These are phyloP conservation scores for Penicillium simplicissimum DNA, from an alignment of 495 filamentous ascomycete genomes.

Conservation along the genomic window DNA sequence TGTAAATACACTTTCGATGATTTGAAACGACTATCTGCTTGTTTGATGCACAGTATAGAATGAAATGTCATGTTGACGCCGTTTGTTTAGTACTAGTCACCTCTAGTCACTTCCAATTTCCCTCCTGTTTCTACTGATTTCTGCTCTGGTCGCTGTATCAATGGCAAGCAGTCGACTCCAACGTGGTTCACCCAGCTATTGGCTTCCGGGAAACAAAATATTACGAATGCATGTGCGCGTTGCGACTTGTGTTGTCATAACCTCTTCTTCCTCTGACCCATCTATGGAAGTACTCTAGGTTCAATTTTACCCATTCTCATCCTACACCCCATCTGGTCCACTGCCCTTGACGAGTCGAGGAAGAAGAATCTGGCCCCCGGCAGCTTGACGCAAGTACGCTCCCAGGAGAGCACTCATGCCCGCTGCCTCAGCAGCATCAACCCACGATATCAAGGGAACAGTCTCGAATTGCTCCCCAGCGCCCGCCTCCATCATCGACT, in stretches of 20 bases:
- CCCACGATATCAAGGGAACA: constrained; percentile 20
- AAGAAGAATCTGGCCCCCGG: constrained; percentile 20
- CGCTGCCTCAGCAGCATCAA: constrained; percentile 19
- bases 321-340: background rate
- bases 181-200: too few species aligned
- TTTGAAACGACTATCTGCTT: background rate
- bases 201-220: background rate
- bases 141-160: too few species aligned
- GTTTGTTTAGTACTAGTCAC: too few species aligned
- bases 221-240: background rate
- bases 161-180: too few species aligned
- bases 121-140: too few species aligned
- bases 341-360: constrained; percentile 23
- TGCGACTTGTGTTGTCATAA: background rate
- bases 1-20: constrained; percentile 27
- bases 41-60: background rate
- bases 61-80: background rate
- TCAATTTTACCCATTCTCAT: background rate
- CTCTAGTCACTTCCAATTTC: too few species aligned
- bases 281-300: background rate
- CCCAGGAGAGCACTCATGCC: constrained; percentile 27
- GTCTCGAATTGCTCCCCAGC: constrained; percentile 17
- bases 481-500: constrained; percentile 17
- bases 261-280: background rate
- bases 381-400: constrained; percentile 21